Conservation (phyloP, 306 rosid genomes). For the Quercus robur region DNA sequence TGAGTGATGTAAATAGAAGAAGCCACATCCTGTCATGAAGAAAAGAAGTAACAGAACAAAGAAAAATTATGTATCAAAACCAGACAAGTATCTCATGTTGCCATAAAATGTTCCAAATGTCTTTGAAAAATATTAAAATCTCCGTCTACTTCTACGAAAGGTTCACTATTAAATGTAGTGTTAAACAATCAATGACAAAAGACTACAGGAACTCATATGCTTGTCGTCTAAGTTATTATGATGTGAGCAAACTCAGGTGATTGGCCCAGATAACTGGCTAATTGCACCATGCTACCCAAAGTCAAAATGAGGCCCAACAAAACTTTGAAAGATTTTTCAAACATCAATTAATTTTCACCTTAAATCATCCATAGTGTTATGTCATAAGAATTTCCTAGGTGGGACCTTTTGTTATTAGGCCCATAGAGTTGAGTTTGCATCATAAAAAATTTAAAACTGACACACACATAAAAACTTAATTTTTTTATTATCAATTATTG, state of each 20-base stretch:
- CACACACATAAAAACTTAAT: no score
- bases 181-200: background rate
- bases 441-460: no score
- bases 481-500: no score
- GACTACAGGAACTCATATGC: background rate
- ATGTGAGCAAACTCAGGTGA: background rate
- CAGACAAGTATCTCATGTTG: background rate
- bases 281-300: background rate
- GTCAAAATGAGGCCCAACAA: background rate
- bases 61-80: background rate
- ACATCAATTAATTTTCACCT: background rate
- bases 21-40: constrained; percentile 52
- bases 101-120: background rate
- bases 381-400: no score
- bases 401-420: no score
- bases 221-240: background rate
- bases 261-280: background rate
- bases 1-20: constrained; percentile 28
- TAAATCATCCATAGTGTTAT: no score
- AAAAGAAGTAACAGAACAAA: constrained; percentile 18
- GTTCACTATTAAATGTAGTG: background rate
- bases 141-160: background rate
- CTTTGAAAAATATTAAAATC: background rate
- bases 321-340: background rate
- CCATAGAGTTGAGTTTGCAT: no score